Evolutionary conservation across 2,329 filamentous ascomycete species (phyloP).

Genomic region (Colletotrichum eleusines): DNA sequence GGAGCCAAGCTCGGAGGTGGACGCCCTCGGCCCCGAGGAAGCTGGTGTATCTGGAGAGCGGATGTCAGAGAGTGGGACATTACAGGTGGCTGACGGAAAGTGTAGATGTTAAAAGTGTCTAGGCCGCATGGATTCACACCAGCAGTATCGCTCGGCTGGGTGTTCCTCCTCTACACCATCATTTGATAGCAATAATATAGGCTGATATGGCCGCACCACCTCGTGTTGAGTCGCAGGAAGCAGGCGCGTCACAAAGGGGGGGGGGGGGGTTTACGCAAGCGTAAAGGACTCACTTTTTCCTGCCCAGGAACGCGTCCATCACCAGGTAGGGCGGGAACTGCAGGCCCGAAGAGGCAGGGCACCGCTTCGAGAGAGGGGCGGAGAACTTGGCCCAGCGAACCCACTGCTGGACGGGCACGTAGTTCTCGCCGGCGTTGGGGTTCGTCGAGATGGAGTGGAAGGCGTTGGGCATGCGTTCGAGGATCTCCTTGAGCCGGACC

Average conservation of each 20-base stretch:
- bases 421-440: slow-evolving; percentile 64
- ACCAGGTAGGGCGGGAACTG: slow-evolving; percentile 66
- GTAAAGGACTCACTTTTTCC: slow-evolving; percentile 52
- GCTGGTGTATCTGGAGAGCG: slow-evolving; percentile 53
- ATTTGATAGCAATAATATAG: no score
- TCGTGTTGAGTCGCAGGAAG: no score
- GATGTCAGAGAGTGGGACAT: background rate
- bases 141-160: no score
- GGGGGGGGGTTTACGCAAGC: accelerated
- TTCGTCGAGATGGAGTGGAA: slow-evolving; percentile 67
- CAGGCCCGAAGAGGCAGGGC: slow-evolving; percentile 63
- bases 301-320: slow-evolving; percentile 67
- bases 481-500: slow-evolving; percentile 64
- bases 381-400: slow-evolving; percentile 64
- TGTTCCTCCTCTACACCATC: no score
- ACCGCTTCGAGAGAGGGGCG: slow-evolving; percentile 61
- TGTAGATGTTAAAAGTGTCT: no score
- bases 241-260: background rate
- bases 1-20: slow-evolving; percentile 65
- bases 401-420: slow-evolving; percentile 61
- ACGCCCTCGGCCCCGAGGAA: slow-evolving; percentile 66
- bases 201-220: no score
- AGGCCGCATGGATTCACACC: no score
- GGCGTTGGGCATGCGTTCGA: slow-evolving; percentile 65
- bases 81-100: accelerated